phyloP scores from a whole-genome alignment of 345 rosid species.

The Anastatica hierochuntica region DNA sequence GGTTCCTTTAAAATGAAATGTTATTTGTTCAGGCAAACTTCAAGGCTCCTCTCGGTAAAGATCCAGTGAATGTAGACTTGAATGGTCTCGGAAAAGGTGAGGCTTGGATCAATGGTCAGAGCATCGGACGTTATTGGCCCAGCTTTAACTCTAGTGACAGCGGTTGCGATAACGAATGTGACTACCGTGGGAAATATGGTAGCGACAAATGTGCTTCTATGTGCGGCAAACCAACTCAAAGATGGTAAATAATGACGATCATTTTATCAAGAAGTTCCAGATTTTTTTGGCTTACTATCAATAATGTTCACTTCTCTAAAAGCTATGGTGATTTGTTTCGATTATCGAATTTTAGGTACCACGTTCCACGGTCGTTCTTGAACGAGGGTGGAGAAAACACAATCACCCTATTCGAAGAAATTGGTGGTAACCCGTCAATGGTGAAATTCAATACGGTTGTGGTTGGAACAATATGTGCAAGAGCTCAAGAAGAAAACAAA shows the following conservation, averaged over 20 bases:
- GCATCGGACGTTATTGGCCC: slow-evolving; percentile 69
- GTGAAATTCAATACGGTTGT: slow-evolving; percentile 37
- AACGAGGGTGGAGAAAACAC: slow-evolving; percentile 22
- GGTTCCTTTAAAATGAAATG: slow-evolving; percentile 2
- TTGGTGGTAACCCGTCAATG: slow-evolving; percentile 38
- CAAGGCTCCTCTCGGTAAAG: slow-evolving; percentile 41
- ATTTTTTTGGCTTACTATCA: too few species aligned
- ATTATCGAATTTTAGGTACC: slow-evolving; percentile 34
- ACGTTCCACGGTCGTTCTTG: slow-evolving; percentile 41
- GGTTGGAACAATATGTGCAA: slow-evolving; percentile 34
- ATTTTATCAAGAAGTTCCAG: background rate
- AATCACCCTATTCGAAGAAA: slow-evolving; percentile 43
- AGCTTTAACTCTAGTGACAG: slow-evolving; percentile 22
- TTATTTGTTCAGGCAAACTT: slow-evolving; percentile 33
- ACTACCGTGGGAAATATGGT: slow-evolving; percentile 36
- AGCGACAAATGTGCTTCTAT: slow-evolving; percentile 28
- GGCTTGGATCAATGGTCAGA: slow-evolving; percentile 67
- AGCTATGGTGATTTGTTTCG: too few species aligned
- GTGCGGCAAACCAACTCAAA: slow-evolving; percentile 52
- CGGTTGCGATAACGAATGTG: slow-evolving; percentile 36
- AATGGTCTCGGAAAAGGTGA: slow-evolving; percentile 59
- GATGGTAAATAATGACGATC: slow-evolving; percentile 39
- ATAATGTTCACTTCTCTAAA: too few species aligned
- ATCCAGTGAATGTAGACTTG: slow-evolving; percentile 63
- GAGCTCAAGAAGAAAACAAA: slow-evolving; percentile 26